phyloP scores from a whole-genome alignment of 805 yeast genomes.

The Ogataea salicorniae region DNA sequence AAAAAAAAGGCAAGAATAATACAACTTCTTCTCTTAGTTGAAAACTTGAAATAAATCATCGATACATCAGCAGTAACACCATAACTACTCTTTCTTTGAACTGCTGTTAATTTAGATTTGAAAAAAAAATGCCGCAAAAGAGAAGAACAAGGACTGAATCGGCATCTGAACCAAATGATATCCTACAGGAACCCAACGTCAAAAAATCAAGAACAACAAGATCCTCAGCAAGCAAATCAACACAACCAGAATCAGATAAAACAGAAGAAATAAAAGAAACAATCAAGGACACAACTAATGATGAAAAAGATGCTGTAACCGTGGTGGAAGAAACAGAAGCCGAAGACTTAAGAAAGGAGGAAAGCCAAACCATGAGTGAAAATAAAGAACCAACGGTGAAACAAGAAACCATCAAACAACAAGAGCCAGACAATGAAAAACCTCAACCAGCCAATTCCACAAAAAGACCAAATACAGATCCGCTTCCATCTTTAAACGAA shows the following conservation, averaged over 20 bases:
- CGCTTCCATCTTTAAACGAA: background rate
- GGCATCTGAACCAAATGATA: background rate
- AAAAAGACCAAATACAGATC: no score
- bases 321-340: no score
- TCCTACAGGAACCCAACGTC: background rate
- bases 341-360: no score
- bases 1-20: no score
- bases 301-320: background rate
- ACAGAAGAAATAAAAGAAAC: background rate
- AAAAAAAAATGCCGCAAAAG: slow-evolving; percentile 3
- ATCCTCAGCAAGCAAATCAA: background rate
- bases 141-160: background rate
- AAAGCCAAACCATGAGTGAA: no score
- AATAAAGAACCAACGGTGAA: background rate
- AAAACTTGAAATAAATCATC: no score
- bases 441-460: no score
- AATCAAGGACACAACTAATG: background rate
- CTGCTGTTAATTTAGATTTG: background rate
- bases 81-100: background rate
- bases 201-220: background rate
- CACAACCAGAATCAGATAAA: no score
- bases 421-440: background rate
- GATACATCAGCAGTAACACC: no score
- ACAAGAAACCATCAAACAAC: background rate
- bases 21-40: no score